Conservation (phyloP, 2,329 filamentous ascomycete species). For the Aspergillus candidus region DNA sequence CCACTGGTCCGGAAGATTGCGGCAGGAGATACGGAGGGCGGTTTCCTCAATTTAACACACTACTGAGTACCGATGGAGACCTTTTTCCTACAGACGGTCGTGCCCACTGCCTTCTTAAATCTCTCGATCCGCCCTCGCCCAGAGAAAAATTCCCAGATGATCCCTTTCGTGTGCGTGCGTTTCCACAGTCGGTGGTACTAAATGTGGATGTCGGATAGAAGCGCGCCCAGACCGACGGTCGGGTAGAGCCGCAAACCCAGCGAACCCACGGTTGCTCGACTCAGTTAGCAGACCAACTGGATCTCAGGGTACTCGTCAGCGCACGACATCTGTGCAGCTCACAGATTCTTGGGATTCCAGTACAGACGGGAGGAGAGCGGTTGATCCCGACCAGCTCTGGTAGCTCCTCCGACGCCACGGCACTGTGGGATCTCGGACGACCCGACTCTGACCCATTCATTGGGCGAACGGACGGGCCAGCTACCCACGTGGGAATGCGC, state of each 20-base stretch:
- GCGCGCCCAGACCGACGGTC: slow-evolving; percentile 10
- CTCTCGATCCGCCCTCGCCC: too few species aligned
- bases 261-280: neutral
- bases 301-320: slow-evolving; percentile 5
- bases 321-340: neutral
- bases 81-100: too few species aligned
- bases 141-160: slow-evolving; percentile 1
- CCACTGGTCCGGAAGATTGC: too few species aligned
- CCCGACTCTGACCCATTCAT: too few species aligned
- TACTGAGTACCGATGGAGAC: too few species aligned
- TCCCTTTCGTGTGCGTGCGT: slow-evolving; percentile 1
- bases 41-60: too few species aligned
- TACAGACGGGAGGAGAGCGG: neutral
- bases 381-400: slow-evolving; percentile 5
- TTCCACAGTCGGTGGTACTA: neutral
- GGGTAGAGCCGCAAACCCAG: slow-evolving; percentile 6
- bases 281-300: neutral
- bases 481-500: too few species aligned
- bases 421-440: too few species aligned
- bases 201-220: slow-evolving; percentile 3
- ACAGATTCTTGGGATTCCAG: neutral
- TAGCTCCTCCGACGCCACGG: neutral
- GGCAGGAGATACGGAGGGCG: too few species aligned
- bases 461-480: too few species aligned
- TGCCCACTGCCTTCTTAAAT: too few species aligned